phyloP scores from a whole-genome alignment of 108 stramenopile species.

The Cyclotella cryptica region DNA sequence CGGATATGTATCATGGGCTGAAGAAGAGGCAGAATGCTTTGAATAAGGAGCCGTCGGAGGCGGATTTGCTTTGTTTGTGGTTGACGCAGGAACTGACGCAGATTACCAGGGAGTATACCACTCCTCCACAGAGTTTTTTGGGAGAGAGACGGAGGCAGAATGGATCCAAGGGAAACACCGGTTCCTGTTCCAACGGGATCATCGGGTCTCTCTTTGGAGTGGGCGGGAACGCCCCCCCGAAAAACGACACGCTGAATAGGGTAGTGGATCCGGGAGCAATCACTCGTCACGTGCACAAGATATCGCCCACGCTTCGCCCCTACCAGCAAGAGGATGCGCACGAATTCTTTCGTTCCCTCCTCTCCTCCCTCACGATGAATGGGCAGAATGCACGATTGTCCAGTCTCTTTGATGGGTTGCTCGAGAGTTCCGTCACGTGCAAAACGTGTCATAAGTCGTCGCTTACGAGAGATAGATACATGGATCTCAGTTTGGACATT shows the following conservation, averaged over 20 bases:
- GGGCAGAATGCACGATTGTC: slow-evolving; percentile 82
- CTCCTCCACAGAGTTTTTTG: slow-evolving; percentile 26
- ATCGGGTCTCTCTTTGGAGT: slow-evolving; percentile 25
- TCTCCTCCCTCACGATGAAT: slow-evolving; percentile 85
- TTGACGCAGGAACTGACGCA: slow-evolving; percentile 75
- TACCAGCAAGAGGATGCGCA: slow-evolving; percentile 93
- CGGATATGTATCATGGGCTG: slow-evolving; percentile 53
- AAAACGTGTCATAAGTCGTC: slow-evolving; percentile 73
- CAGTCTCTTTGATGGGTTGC: slow-evolving; percentile 85
- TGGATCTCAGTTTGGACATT: slow-evolving; percentile 89
- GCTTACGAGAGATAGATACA: slow-evolving; percentile 85
- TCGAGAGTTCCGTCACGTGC: slow-evolving; percentile 87
- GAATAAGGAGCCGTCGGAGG: slow-evolving; percentile 24
- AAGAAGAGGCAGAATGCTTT: slow-evolving; percentile 12
- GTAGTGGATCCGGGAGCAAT: slow-evolving; percentile 83
- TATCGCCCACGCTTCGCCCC: slow-evolving; percentile 75
- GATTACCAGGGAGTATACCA: slow-evolving; percentile 75
- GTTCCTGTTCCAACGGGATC: not conserved
- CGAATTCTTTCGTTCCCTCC: slow-evolving; percentile 83
- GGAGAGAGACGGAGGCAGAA: slow-evolving; percentile 19
- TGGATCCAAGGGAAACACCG: not conserved
- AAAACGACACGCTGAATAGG: slow-evolving; percentile 16
- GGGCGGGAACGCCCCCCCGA: not conserved
- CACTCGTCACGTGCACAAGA: slow-evolving; percentile 80
- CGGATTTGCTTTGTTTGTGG: slow-evolving; percentile 68